A percentile compares a stretch with the other conserved stretches of the same genome.
Evolutionary conservation across 2,329 filamentous ascomycete species (phyloP).

Genomic region (Pseudocercospora cruenta): DNA sequence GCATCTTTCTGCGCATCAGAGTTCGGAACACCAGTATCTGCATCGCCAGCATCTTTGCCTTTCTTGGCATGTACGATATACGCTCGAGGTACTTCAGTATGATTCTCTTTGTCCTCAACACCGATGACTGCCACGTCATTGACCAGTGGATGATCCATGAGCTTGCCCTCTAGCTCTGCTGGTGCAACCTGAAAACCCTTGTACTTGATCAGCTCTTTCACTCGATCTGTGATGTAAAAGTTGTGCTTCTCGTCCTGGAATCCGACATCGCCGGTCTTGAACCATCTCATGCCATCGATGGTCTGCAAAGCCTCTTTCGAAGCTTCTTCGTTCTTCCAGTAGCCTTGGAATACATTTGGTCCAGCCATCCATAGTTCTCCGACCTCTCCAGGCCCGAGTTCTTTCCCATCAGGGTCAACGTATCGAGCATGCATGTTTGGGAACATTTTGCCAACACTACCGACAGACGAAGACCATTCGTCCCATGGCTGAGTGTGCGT

Average conservation of each 20-base stretch:
- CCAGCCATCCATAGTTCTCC: slow-evolving; percentile 71
- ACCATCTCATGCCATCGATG: slow-evolving; percentile 68
- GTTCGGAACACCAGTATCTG: slow-evolving; percentile 22
- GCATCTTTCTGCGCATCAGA: slow-evolving; percentile 38
- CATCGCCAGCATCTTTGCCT: slow-evolving; percentile 40
- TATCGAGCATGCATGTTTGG: slow-evolving; percentile 82
- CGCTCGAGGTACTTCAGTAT: slow-evolving; percentile 52
- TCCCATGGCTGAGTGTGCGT: slow-evolving; percentile 59
- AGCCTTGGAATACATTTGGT: slow-evolving; percentile 79
- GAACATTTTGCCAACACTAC: slow-evolving; percentile 75
- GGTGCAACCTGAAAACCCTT: slow-evolving; percentile 52
- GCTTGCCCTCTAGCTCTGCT: slow-evolving; percentile 52
- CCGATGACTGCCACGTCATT: slow-evolving; percentile 53
- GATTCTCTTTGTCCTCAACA: slow-evolving; percentile 48
- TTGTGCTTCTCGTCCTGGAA: slow-evolving; percentile 76
- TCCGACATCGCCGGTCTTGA: slow-evolving; percentile 87
- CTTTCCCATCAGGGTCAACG: slow-evolving; percentile 63
- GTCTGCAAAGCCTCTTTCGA: slow-evolving; percentile 70
- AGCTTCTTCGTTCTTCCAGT: slow-evolving; percentile 73
- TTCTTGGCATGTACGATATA: slow-evolving; percentile 47
- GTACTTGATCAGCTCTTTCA: slow-evolving; percentile 72
- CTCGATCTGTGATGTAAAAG: slow-evolving; percentile 86
- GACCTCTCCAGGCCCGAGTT: slow-evolving; percentile 64
- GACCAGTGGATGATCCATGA: slow-evolving; percentile 48
- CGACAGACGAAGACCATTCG: slow-evolving; percentile 76